A percentile compares a stretch with the other conserved stretches of the same genome.
phyloP scores from a whole-genome alignment of 164 flowering plant species.

The Amborella trichopoda region DNA sequence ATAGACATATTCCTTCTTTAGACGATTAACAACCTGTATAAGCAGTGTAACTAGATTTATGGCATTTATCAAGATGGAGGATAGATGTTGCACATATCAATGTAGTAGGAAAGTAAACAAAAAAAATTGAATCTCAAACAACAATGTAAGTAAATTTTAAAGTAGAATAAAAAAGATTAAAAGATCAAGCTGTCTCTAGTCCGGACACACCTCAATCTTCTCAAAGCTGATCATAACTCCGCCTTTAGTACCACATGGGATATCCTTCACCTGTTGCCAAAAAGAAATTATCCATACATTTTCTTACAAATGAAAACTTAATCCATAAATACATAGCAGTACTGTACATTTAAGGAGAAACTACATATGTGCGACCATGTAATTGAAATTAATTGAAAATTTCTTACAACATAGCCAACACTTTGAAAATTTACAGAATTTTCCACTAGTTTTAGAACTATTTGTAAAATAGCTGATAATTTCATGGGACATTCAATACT shows the following conservation, averaged over 20 bases:
- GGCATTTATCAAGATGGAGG: too few relatives aligned
- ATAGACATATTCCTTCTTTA: slow-evolving; percentile 67
- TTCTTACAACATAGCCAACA: neutral
- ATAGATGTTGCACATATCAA: too few relatives aligned
- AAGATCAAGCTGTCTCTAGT: neutral
- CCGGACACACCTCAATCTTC: slow-evolving; percentile 61
- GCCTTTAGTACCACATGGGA: slow-evolving; percentile 98
- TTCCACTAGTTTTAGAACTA: neutral
- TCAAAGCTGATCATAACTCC: slow-evolving; percentile 95
- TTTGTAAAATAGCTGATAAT: neutral
- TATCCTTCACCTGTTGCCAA: slow-evolving; percentile 62
- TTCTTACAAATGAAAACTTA: too few relatives aligned
- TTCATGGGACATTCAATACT: too few relatives aligned
- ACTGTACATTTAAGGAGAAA: too few relatives aligned
- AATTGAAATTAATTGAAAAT: neutral
- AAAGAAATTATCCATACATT: too few relatives aligned
- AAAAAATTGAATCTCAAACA: neutral
- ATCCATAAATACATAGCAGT: too few relatives aligned
- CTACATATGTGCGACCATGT: neutral
- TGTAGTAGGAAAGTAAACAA: slow-evolving; percentile 5
- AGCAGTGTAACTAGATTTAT: too few relatives aligned
- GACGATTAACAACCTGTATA: slow-evolving; percentile 85
- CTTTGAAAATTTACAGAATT: neutral
- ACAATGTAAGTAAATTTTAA: neutral
- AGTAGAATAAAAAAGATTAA: neutral